Evolutionary conservation across 2,329 filamentous ascomycete species (phyloP).

Genomic region (Pyrenophora tritici-repentis): DNA sequence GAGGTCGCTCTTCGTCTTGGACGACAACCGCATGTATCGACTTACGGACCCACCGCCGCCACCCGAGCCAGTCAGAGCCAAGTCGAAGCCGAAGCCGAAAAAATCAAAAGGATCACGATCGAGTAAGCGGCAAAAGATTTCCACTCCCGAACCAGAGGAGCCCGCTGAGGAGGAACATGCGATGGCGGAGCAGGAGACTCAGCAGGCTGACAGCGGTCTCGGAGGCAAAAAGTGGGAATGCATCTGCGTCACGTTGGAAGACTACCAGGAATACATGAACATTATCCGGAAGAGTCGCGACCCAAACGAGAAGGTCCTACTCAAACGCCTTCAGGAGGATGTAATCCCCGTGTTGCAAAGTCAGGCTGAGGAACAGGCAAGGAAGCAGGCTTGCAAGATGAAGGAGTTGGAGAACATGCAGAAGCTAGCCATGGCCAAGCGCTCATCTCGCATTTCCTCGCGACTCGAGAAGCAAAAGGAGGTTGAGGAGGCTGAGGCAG

Average conservation of each 20-base stretch:
- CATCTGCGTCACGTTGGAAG: slow-evolving; percentile 77
- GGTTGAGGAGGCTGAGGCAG: slow-evolving; percentile 72
- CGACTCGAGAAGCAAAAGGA: slow-evolving; percentile 79
- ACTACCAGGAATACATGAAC: slow-evolving; percentile 74
- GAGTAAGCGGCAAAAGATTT: slow-evolving; percentile 72
- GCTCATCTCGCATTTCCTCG: slow-evolving; percentile 85
- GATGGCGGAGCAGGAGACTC: slow-evolving; percentile 39
- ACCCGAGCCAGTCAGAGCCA: slow-evolving; percentile 60
- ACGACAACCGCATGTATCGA: slow-evolving; percentile 92
- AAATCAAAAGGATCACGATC: slow-evolving; percentile 63
- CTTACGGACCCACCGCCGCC: slow-evolving; percentile 74
- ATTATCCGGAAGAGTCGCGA: slow-evolving; percentile 77
- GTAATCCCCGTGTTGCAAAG: slow-evolving; percentile 85
- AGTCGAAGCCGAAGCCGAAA: slow-evolving; percentile 59
- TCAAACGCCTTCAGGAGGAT: slow-evolving; percentile 73
- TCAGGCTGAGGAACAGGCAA: slow-evolving; percentile 68
- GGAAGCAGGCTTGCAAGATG: slow-evolving; percentile 75
- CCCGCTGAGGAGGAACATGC: slow-evolving; percentile 46
- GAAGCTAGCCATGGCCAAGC: slow-evolving; percentile 90
- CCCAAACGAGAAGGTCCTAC: slow-evolving; percentile 80
- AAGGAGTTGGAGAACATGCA: slow-evolving; percentile 81
- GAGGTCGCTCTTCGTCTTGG: slow-evolving; percentile 84
- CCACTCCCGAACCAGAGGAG: slow-evolving; percentile 51
- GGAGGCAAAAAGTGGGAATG: slow-evolving; percentile 89
- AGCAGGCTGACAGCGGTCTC: slow-evolving; percentile 63